A percentile compares a stretch with the other conserved stretches of the same genome.
Conservation (phyloP, 2,329 filamentous ascomycete species). For the Talaromyces sp. region DNA sequence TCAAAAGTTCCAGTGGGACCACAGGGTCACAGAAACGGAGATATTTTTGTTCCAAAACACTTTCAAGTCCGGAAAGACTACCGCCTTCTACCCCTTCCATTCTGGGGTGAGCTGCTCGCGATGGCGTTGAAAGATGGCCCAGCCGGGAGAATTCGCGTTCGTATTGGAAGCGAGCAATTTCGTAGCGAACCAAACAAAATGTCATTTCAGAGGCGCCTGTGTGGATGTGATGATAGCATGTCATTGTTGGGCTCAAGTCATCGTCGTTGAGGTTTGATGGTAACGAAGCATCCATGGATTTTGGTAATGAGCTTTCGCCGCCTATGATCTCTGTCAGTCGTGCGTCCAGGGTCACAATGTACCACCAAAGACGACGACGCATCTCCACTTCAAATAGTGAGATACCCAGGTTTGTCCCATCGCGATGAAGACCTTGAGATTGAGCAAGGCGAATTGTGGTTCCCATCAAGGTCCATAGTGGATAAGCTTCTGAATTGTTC, state of each 20-base stretch:
- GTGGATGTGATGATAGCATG: conserved; percentile 41
- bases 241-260: conserved; percentile 44
- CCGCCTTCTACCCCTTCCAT: not conserved
- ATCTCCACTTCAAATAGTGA: conserved; percentile 47
- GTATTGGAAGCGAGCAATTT: conserved; percentile 24
- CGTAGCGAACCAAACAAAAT: conserved; percentile 42
- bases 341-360: conserved; percentile 43
- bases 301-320: conserved; percentile 28
- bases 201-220: conserved; percentile 51
- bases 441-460: conserved; percentile 1
- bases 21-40: conserved; percentile 8
- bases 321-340: conserved; percentile 42
- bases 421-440: conserved; percentile 38
- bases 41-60: not conserved
- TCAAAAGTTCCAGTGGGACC: conserved; percentile 9
- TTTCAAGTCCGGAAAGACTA: not conserved
- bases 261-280: conserved; percentile 50
- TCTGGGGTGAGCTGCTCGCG: not conserved
- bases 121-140: not conserved
- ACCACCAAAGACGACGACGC: conserved; percentile 48
- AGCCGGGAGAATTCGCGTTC: not conserved
- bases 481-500: conserved; percentile 1
- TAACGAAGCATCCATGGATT: conserved; percentile 42
- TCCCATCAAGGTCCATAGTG: conserved; percentile 1
- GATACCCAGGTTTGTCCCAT: conserved; percentile 44